A percentile compares a stretch with the other conserved stretches of the same genome.
phyloP scores from a whole-genome alignment of 2,329 filamentous ascomycete genomes.

The Venturia effusa region DNA sequence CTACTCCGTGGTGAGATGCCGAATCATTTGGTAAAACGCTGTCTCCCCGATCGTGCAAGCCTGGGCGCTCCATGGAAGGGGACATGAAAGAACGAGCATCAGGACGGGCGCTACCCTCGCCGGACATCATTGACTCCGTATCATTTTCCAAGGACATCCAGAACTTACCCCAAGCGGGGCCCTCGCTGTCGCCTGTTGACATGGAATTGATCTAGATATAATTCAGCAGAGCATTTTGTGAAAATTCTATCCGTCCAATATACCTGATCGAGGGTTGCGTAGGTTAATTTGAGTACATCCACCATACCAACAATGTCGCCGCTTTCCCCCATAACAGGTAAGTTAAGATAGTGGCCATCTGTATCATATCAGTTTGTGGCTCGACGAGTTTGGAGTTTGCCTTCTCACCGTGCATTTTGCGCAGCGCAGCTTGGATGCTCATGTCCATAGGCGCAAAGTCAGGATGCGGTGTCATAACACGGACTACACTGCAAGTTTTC shows the following conservation, averaged over 20 bases:
- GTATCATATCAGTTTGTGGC: conserved; percentile 15
- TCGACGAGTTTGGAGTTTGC: background rate
- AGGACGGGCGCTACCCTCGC: conserved; percentile 68
- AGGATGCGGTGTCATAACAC: conserved; percentile 97
- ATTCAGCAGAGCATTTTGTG: conserved; percentile 6
- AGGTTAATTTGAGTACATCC: conserved; percentile 94
- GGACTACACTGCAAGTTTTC: conserved; percentile 88
- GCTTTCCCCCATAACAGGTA: conserved; percentile 94
- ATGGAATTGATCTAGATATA: conserved; percentile 67
- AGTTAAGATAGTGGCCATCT: conserved; percentile 97
- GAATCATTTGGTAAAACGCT: conserved; percentile 90
- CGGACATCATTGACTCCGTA: conserved; percentile 92
- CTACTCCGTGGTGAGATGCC: conserved; percentile 78
- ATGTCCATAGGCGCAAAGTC: conserved; percentile 98
- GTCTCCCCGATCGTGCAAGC: conserved; percentile 55
- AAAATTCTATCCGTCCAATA: conserved; percentile 13
- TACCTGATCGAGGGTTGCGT: conserved; percentile 94
- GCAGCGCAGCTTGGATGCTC: conserved; percentile 94
- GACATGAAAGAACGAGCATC: conserved; percentile 70
- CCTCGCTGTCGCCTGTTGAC: conserved; percentile 77
- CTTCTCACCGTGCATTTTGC: conserved; percentile 91
- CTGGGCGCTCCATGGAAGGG: conserved; percentile 56
- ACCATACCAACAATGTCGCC: conserved; percentile 99
- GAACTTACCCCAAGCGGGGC: conserved; percentile 99
- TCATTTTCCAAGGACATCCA: conserved; percentile 94